Evolutionary conservation across 208 protist species (phyloP).

Genomic region (Trypanosoma scelopori): DNA sequence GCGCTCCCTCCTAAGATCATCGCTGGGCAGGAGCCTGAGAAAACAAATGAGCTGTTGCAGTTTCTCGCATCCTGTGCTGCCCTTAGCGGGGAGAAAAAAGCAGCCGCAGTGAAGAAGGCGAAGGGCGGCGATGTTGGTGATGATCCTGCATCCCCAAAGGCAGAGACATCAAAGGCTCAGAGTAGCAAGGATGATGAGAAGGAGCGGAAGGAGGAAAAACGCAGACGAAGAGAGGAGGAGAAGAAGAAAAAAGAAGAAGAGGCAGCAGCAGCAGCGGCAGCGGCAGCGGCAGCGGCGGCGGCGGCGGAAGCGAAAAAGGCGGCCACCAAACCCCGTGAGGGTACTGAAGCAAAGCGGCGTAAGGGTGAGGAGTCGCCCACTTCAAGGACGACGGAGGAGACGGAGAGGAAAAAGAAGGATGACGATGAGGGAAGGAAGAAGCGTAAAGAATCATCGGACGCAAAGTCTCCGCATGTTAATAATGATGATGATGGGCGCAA

Average conservation of each 20-base stretch:
- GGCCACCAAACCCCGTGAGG: background rate
- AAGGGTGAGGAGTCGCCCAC: constrained; percentile 13
- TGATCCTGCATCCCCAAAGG: background rate
- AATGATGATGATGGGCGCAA: constrained; percentile 72
- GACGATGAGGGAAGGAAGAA: constrained; percentile 30
- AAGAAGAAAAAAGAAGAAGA: constrained; percentile 29
- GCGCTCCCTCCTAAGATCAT: constrained; percentile 85
- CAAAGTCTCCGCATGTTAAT: constrained; percentile 26
- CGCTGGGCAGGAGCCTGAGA: constrained; percentile 80
- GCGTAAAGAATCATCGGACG: constrained; percentile 20
- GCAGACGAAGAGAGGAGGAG: constrained; percentile 18
- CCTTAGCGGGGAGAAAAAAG: constrained; percentile 60
- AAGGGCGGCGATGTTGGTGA: constrained; percentile 33
- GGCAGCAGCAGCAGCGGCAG: constrained; percentile 5
- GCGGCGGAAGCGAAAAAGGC: constrained; percentile 2
- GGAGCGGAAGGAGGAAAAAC: constrained; percentile 30
- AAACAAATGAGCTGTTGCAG: constrained; percentile 88
- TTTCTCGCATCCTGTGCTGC: constrained; percentile 70
- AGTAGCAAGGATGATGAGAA: constrained; percentile 25
- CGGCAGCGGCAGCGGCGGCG: background rate
- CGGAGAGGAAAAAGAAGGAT: constrained; percentile 28
- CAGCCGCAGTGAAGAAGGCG: constrained; percentile 56
- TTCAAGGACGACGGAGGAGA: constrained; percentile 9
- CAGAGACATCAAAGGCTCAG: background rate
- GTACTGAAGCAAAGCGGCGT: constrained; percentile 12